These are phyloP conservation scores for Fusarium decemcellulare DNA, from an alignment of 2,329 filamentous ascomycete species.

Conservation along the genomic window DNA sequence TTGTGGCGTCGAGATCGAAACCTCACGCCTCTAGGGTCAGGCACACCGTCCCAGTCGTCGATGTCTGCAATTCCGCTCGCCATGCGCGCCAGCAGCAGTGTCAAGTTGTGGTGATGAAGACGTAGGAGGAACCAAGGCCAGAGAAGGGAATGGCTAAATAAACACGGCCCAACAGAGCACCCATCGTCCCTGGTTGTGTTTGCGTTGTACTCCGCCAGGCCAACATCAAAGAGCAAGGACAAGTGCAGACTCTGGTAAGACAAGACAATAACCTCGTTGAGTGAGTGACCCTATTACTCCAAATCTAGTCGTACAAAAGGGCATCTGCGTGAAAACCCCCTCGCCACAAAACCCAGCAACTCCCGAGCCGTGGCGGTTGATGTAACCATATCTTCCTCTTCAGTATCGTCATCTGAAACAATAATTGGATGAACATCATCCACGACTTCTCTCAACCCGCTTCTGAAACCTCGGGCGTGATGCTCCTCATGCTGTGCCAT, in stretches of 20 bases:
- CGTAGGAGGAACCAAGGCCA: background rate
- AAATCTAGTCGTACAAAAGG: constrained; percentile 9
- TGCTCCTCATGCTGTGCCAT: constrained; percentile 8
- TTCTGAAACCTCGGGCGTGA: background rate
- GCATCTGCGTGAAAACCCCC: background rate
- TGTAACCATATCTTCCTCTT: constrained; percentile 10
- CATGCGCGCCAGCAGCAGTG: constrained; percentile 13
- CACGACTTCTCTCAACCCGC: background rate
- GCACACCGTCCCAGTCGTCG: constrained; percentile 10
- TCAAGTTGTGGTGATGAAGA: background rate
- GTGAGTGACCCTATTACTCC: constrained; percentile 10
- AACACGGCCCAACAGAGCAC: background rate
- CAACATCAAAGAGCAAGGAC: constrained; percentile 7
- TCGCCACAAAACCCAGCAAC: background rate
- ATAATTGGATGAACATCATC: background rate
- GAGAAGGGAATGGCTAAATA: background rate
- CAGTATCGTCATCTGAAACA: background rate
- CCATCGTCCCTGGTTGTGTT: background rate
- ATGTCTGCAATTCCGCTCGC: constrained; percentile 26
- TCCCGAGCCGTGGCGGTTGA: constrained; percentile 1
- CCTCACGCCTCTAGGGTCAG: background rate
- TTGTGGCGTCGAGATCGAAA: background rate
- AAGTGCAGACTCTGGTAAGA: constrained; percentile 20
- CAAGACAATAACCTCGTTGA: constrained; percentile 12
- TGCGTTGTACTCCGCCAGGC: constrained; percentile 15